Base-by-base conservation (phyloP, 1,139 yeast species). In the Lodderomyces margitis region DNA sequence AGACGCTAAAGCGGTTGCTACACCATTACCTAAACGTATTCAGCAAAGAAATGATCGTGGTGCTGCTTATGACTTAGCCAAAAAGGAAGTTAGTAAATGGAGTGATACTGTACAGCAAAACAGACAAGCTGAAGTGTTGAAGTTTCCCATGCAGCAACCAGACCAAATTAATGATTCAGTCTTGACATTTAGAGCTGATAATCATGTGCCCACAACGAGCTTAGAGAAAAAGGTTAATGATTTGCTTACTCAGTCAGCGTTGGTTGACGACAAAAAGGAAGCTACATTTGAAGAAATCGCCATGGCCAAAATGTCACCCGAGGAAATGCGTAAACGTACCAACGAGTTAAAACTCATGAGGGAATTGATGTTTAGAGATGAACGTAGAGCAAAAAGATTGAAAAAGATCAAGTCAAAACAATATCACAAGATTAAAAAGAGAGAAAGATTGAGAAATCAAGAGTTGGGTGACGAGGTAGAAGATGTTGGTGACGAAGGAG, bases 331-430 rank as follows among this genome's bases (percentile, higher is more conserved):
- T 46, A 80, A 82, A 57, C 78, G 95, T 50, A 84, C 95, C 11
- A 78, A 80, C 44, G 96, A 92, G 62, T 75, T 92, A 51, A 77
- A 98, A 53, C 65, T 85, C 56, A 89, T 89, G 97, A 78, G 98
- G 50, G 98, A 92, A 57, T 75, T 92, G 49, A 87, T 92, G 95
- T 92, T 89, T 66, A 78, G 98, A 57, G 97, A 92, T 56, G 97
- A 92, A 66, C 80, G 83, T 56, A 83, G 87, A 58, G 89, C 98
- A 16, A 88, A 80, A 61, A 78, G 99, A 54, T 77, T 92, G 55
- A 91, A 91, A 69, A 92, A 91, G 67, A 92, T 92, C 64, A 92
- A 92, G 64, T 88, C 97, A 36, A 94, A 91, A 63, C 78, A 88
- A 5, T 92, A 82, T 65, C 87, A 88, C 56, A 83, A 87, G 58